Evolutionary conservation across 805 yeast species (phyloP), one percentile per base, ranked within the genome.

Genomic region (Yarrowia sp.): DNA sequence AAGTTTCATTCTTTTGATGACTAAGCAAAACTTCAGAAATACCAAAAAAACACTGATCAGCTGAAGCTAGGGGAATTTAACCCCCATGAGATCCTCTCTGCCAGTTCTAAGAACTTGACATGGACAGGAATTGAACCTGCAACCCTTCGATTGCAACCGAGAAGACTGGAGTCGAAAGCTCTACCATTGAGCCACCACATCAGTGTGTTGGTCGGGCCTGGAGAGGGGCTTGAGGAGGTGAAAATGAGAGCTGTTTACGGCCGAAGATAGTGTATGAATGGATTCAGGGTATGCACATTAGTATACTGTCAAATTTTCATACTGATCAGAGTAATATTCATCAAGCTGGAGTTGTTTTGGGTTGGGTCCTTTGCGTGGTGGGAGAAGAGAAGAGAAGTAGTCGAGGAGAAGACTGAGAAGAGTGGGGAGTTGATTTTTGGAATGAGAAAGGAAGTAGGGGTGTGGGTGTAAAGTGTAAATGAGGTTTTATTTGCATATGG

Each of bases 101-200:
- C 39, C 53, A 47, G 38, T 47, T 33, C 51, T 4, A 33, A 48
- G 58, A 51, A 36, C 58, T 41, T 83, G 86, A 83, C 86, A 84
- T 87, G 86, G 87, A 84, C 88, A 85, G 88, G 88, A 85, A 83
- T 85, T 83, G 88, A 85, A 85, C 88, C 88, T 85, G 88, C 88
- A 85, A 84, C 88, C 88, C 83, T 84, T 83, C 85, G 89, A 84
- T 84, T 75, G 35, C 65, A 61, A 61, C 65, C 78, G 77, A 38
- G 45, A 17, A 28, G 60, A 69, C 83, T 84, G 88, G 88, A 84
- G 85, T 84, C 88, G 85, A 84, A 84, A 83, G 87, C 88, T 84
- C 88, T 84, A 84, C 88, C 88, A 84, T 84, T 84, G 88, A 84
- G 88, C 88, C 87, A 84, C 86, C 84, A 57, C 63, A 58, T 55